Evolutionary conservation across 2,329 filamentous ascomycete species (phyloP).

Genomic region (Hypoxylon sp.): DNA sequence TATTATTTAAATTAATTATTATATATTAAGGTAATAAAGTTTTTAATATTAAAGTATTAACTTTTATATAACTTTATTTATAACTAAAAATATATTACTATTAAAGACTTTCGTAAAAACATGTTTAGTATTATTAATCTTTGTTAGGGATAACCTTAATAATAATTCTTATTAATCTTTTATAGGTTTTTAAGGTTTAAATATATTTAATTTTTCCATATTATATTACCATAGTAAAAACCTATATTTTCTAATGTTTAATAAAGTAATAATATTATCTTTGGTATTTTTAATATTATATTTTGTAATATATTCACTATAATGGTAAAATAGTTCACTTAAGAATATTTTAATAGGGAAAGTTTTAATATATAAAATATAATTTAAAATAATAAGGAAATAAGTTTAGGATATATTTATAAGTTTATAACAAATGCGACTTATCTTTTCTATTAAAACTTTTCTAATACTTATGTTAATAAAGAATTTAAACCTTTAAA

Average conservation of each 20-base stretch:
- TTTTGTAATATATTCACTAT: neutral
- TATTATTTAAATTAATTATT: too few species aligned
- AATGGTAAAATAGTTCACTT: neutral
- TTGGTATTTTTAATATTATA: neutral
- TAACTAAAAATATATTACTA: too few species aligned
- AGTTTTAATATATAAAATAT: neutral
- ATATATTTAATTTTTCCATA: too few species aligned
- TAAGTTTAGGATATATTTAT: neutral
- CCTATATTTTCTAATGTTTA: neutral
- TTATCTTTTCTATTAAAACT: neutral
- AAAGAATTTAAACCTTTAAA: neutral
- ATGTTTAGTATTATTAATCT: too few species aligned
- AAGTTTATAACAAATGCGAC: neutral
- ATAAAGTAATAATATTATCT: too few species aligned
- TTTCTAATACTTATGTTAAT: neutral
- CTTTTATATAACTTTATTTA: too few species aligned
- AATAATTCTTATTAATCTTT: neutral
- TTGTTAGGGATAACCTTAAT: neutral
- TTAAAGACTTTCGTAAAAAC: too few species aligned
- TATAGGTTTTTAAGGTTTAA: neutral
- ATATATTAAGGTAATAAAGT: too few species aligned
- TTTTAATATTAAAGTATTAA: too few species aligned
- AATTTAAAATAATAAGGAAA: neutral
- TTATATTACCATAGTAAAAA: neutral
- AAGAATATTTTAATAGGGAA: too few species aligned